Percentiles rank a stretch among this genome's conserved stretches.
Conservation (phyloP, 257 asterid genomes). For the Dorcoceras hygrometricum region DNA sequence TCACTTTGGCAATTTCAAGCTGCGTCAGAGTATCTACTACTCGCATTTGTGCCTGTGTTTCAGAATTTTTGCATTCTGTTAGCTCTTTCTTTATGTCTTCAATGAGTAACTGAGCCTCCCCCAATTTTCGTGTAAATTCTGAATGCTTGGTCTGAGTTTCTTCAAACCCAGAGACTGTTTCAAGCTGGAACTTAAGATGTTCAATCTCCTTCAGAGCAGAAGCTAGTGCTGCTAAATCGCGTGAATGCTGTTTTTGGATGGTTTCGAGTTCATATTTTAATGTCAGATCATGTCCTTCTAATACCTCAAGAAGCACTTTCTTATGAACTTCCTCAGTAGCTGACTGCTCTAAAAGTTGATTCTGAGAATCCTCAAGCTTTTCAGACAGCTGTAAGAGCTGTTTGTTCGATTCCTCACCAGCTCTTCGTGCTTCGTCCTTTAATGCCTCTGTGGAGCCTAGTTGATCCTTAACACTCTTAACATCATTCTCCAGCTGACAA, state of each 20-base stretch:
- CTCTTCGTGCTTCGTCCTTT: slow-evolving; percentile 65
- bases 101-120: slow-evolving; percentile 40
- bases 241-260: slow-evolving; percentile 30
- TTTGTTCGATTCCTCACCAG: slow-evolving; percentile 63
- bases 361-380: slow-evolving; percentile 54
- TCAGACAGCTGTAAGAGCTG: slow-evolving; percentile 48
- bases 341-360: slow-evolving; percentile 32
- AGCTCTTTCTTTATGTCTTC: slow-evolving; percentile 73
- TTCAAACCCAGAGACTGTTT: slow-evolving; percentile 48
- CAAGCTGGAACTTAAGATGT: slow-evolving; percentile 62
- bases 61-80: slow-evolving; percentile 55
- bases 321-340: slow-evolving; percentile 21
- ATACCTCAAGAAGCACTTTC: slow-evolving; percentile 16
- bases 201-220: slow-evolving; percentile 65
- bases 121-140: slow-evolving; percentile 40
- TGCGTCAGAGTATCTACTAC: slow-evolving; percentile 62
- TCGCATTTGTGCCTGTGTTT: slow-evolving; percentile 48
- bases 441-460: slow-evolving; percentile 59
- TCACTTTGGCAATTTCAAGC: slow-evolving; percentile 60
- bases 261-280: slow-evolving; percentile 45
- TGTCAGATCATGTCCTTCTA: slow-evolving; percentile 29
- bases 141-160: slow-evolving; percentile 38
- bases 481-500: slow-evolving; percentile 75
- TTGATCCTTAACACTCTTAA: slow-evolving; percentile 60
- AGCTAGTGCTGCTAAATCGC: slow-evolving; percentile 54